Conservation (phyloP, 2,329 filamentous ascomycete species). For the Fusarium tjaetaba region DNA sequence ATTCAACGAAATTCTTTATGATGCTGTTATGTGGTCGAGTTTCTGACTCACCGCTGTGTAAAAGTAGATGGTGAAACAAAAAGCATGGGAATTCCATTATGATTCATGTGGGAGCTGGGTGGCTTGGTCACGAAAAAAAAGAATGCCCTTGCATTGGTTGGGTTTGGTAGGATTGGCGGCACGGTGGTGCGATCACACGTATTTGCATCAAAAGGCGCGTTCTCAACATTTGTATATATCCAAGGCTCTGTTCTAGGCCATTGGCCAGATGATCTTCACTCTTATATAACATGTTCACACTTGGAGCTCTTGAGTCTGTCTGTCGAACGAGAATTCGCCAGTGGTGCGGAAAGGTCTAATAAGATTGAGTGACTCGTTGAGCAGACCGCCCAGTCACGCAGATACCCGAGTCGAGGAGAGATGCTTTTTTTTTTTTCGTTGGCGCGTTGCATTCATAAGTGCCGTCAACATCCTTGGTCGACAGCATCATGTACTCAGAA, state of each 20-base stretch:
- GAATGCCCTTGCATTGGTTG: constrained; percentile 17
- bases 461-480: constrained; percentile 19
- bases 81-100: constrained; percentile 32
- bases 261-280: constrained; percentile 44
- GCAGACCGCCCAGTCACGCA: not conserved
- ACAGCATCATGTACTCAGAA: constrained; percentile 2
- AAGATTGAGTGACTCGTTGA: not conserved
- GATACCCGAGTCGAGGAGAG: not conserved
- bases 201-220: constrained; percentile 42
- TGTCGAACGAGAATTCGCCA: not conserved
- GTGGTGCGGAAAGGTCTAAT: not conserved
- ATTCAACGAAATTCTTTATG: constrained; percentile 22
- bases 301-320: not conserved
- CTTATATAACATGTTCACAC: constrained; percentile 31
- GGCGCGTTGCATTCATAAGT: constrained; percentile 28
- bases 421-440: constrained; percentile 12
- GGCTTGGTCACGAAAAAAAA: constrained; percentile 15
- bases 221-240: constrained; percentile 38
- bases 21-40: constrained; percentile 25
- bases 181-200: constrained; percentile 26
- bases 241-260: constrained; percentile 29
- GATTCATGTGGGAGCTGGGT: constrained; percentile 24
- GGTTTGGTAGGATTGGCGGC: constrained; percentile 28
- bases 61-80: constrained; percentile 32
- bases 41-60: constrained; percentile 32